A percentile compares a stretch with the other conserved stretches of the same genome.
Conservation (phyloP, 192 early-diverging fungal genomes). For the Coemansia sp. region DNA sequence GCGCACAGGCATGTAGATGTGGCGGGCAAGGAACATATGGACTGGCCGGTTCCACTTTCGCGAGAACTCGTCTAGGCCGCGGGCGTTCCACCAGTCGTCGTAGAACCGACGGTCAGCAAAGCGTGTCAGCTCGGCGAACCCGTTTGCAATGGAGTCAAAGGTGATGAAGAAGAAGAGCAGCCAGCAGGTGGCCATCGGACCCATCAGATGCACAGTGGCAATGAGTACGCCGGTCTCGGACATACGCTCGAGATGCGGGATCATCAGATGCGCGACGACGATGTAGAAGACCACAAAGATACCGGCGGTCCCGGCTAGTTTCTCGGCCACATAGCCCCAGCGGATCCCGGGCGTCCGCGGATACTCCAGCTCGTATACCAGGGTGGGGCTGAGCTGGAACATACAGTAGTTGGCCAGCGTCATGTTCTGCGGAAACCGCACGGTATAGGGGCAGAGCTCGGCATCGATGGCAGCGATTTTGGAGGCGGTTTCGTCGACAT, state of each 20-base stretch:
- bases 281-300: slow-evolving; percentile 80
- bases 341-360: slow-evolving; percentile 84
- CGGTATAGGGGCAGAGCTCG: slow-evolving; percentile 56
- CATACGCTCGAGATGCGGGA: slow-evolving; percentile 70
- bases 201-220: slow-evolving; percentile 62
- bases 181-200: slow-evolving; percentile 91
- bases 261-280: slow-evolving; percentile 83
- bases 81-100: slow-evolving; percentile 97
- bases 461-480: slow-evolving; percentile 55
- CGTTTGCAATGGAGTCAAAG: slow-evolving; percentile 95
- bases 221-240: slow-evolving; percentile 61
- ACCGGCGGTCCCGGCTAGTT: slow-evolving; percentile 70
- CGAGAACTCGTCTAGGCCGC: slow-evolving; percentile 88
- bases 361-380: slow-evolving; percentile 93
- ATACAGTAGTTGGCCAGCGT: slow-evolving; percentile 80
- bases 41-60: slow-evolving; percentile 98
- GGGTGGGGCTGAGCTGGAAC: slow-evolving; percentile 82
- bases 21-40: slow-evolving; percentile 86
- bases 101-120: slow-evolving; percentile 98
- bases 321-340: slow-evolving; percentile 83
- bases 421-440: slow-evolving; percentile 74
- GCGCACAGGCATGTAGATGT: slow-evolving; percentile 84
- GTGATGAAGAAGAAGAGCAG: slow-evolving; percentile 92
- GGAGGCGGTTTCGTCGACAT: slow-evolving; percentile 9
- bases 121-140: slow-evolving; percentile 88